Evolutionary conservation across 768 basidiomycete genomes (phyloP), one percentile per base, ranked within the genome.

Genomic region (Piloderma croceum): DNA sequence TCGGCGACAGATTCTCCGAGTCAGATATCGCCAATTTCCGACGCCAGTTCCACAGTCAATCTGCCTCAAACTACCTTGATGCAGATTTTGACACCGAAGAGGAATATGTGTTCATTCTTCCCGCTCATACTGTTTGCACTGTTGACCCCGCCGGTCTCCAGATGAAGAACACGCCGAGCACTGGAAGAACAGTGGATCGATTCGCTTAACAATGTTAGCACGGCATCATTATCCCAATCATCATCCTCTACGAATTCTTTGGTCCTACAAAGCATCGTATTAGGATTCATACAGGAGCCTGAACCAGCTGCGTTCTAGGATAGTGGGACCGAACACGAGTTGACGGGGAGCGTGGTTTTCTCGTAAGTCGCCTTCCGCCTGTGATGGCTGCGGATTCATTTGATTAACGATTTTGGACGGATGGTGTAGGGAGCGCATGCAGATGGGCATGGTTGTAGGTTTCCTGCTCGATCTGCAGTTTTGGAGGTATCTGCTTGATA

Each of bases 141-240:
- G 21, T 44, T 33, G 25, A 19, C 15, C n/a, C n/a, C n/a, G n/a
- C 24, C 27, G 27, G 35, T 36, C 3, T n/a, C 22, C 46, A 93
- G 90, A 89, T 50, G 91, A 93, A 47, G 92, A 96, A 57, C 88
- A 94, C 48, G 87, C 88, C 78, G 90, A 22, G 77, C 80, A 4
- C 69, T 99, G 12, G 94, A 99, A 58, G 94, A 98, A 55, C 92
- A 94, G 56, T 91, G 89, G 89, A 90, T 91, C 33, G 89, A 91
- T 54, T 84, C 84, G 1, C 67, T 89, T 27, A 86, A 88, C 52
- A 78, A 70, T 23, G 74, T 72, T 2, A 73, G 76, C 19, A 70
- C 69, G 12, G 76, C 77, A 3, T 68, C 76, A 4, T 64, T 81
- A n/a, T 74, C 78, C 3, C 76, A 83, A 42, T 66, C 75, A 6